Base-by-base conservation (phyloP, 75 land plant genomes). In the Azolla pinnata region DNA sequence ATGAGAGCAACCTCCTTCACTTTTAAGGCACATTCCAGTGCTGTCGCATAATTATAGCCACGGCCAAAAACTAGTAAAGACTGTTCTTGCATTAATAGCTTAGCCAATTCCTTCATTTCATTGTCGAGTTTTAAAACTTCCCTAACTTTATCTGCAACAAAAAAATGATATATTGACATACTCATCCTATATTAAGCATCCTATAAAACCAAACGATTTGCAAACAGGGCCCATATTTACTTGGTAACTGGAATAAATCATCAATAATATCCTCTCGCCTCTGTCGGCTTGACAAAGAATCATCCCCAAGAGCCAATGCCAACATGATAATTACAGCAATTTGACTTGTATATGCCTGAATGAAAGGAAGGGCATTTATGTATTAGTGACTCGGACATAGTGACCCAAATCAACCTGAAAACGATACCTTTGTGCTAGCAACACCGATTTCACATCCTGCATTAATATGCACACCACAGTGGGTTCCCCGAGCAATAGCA, bases 371-470 rank as follows among this genome's bases (percentile, higher is more conserved):
- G 21, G 51, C 3, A 48, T 48, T 20, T 3, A 48, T 18, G 18
- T 4, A 17, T 48, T 48, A 8, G 4, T 3, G 51, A 48, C 14
- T 20, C 51, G 4, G 19, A 48, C 19, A 18, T 48, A 18, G 19
- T 17, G 14, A 8, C 4, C 51, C 9, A 48, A 48, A 48, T 20
- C 10, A 46, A 23, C n/a, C 14, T 46, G 49, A 29, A 24, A 33
- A 62, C 31, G 29, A n/a, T 64, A 93, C 98, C 90, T 93, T 93
- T 1, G 98, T 93, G 62, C 98, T 93, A 1, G 98, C 98, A 9
- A 93, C 98, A 52, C 98, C 98, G 45, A 88, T 93, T 68, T 93
- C 98, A 77, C 77, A 73, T 2, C 98, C 98, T 52, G 98, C 98
- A 77, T 93, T 93, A 19, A 93, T 93, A 60, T 93, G 98, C 47